Conservation (phyloP, 1,284 basidiomycete genomes). For the Phellinidium pouzarii region DNA sequence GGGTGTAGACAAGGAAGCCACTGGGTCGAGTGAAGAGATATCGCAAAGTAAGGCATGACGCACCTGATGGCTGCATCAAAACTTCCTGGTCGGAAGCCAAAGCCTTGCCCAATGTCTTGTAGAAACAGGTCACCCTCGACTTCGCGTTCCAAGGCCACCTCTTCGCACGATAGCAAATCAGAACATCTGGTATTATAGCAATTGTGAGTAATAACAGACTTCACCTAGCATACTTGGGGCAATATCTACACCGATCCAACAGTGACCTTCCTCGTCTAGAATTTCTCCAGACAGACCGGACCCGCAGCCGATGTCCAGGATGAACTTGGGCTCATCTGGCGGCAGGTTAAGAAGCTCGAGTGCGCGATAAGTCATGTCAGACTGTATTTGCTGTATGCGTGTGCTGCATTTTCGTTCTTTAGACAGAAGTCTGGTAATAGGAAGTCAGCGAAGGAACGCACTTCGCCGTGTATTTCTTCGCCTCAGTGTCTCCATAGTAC, state of each 20-base stretch:
- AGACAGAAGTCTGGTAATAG: conserved; percentile 9
- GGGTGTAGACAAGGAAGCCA: background rate
- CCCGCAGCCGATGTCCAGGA: conserved; percentile 97
- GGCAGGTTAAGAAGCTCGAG: conserved; percentile 87
- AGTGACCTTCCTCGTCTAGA: conserved; percentile 88
- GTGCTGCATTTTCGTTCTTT: conserved; percentile 45
- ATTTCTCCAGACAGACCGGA: conserved; percentile 98
- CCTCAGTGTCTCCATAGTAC: conserved; percentile 97
- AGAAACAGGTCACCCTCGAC: conserved; percentile 91
- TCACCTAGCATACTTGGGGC: conserved; percentile 94
- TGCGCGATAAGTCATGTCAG: conserved; percentile 96
- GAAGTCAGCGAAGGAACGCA: conserved; percentile 34
- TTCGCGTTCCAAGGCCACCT: conserved; percentile 90
- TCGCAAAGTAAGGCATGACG: conserved; percentile 19
- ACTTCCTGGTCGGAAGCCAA: conserved; percentile 91
- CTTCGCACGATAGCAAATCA: conserved; percentile 34
- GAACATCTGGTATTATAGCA: background rate
- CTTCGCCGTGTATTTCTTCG: conserved; percentile 97
- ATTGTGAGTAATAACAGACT: conserved; percentile 20
- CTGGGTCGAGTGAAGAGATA: background rate
- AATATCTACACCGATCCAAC: conserved; percentile 94
- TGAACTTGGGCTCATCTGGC: conserved; percentile 66
- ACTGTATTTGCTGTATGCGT: conserved; percentile 95
- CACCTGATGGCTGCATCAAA: conserved; percentile 98
- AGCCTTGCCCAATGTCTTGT: conserved; percentile 90